A percentile compares a stretch with the other conserved stretches of the same genome.
These are phyloP conservation scores for Bondarzewia mesenterica DNA, from an alignment of 1,284 basidiomycete genomes.

Conservation along the genomic window DNA sequence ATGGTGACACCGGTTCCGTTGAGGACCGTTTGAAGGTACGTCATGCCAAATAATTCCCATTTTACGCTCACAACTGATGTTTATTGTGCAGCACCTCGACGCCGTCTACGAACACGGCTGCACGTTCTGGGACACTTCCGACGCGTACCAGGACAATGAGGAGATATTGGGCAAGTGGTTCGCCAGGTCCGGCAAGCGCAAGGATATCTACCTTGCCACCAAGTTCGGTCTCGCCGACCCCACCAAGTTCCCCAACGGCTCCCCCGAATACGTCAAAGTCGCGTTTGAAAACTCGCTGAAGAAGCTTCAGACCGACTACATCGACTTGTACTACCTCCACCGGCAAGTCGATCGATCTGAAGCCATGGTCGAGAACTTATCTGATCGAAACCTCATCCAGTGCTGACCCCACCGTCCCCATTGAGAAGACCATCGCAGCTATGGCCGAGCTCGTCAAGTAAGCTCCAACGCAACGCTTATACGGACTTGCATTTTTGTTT, in stretches of 20 bases:
- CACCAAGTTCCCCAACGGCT: slow-evolving; percentile 12
- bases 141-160: slow-evolving; percentile 20
- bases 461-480: too few relatives aligned
- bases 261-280: slow-evolving; percentile 21
- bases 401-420: slow-evolving; percentile 21
- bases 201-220: slow-evolving; percentile 38
- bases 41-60: slow-evolving; percentile 7
- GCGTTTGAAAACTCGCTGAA: slow-evolving; percentile 26
- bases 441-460: slow-evolving; percentile 28
- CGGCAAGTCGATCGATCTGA: slow-evolving; percentile 13
- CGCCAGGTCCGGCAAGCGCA: slow-evolving; percentile 27
- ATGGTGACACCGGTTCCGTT: slow-evolving; percentile 16
- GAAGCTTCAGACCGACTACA: slow-evolving; percentile 25
- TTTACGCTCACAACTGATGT: neutral
- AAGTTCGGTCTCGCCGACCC: slow-evolving; percentile 27
- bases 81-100: slow-evolving; percentile 18
- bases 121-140: slow-evolving; percentile 23
- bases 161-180: slow-evolving; percentile 27
- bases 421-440: slow-evolving; percentile 21
- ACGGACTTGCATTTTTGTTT: neutral
- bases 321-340: slow-evolving; percentile 33
- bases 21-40: slow-evolving; percentile 19
- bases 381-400: slow-evolving; percentile 5
- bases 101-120: slow-evolving; percentile 19
- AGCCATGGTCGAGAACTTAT: neutral